Evolutionary conservation across 2,329 filamentous ascomycete genomes (phyloP).

Genomic region (Diaporthe sp.): DNA sequence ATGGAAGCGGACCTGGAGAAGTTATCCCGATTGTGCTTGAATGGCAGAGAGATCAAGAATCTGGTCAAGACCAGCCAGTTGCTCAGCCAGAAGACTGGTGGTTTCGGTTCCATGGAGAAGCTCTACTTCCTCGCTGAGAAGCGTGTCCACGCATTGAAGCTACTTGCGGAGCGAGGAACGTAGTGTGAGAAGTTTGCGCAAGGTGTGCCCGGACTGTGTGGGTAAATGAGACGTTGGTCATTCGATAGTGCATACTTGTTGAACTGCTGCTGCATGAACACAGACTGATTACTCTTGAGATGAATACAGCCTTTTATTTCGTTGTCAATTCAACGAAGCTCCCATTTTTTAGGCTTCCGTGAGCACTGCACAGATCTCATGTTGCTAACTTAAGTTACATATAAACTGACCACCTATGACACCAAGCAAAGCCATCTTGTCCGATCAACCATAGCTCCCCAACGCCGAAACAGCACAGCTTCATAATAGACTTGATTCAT

Average conservation of each 20-base stretch:
- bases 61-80: conserved; percentile 14
- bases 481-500: neutral
- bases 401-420: neutral
- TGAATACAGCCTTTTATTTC: neutral
- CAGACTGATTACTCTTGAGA: neutral
- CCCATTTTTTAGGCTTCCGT: neutral
- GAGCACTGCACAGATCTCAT: neutral
- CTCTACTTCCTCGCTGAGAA: conserved; percentile 6
- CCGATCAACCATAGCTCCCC: neutral
- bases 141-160: conserved; percentile 14
- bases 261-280: neutral
- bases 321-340: neutral
- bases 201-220: neutral
- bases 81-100: conserved; percentile 10
- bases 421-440: neutral
- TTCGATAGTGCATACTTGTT: neutral
- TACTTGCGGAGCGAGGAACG: conserved; percentile 6
- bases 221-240: neutral
- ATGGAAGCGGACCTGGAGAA: neutral
- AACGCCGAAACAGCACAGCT: neutral
- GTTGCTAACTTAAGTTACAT: no score
- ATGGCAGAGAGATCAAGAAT: conserved; percentile 22
- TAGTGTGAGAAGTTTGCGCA: neutral
- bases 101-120: conserved; percentile 17
- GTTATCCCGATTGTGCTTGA: conserved; percentile 4